Evolutionary conservation across 225 moss, liverwort and hornwort genomes (phyloP), one percentile per base, ranked within the genome.

Genomic region (Polytrichum commune): DNA sequence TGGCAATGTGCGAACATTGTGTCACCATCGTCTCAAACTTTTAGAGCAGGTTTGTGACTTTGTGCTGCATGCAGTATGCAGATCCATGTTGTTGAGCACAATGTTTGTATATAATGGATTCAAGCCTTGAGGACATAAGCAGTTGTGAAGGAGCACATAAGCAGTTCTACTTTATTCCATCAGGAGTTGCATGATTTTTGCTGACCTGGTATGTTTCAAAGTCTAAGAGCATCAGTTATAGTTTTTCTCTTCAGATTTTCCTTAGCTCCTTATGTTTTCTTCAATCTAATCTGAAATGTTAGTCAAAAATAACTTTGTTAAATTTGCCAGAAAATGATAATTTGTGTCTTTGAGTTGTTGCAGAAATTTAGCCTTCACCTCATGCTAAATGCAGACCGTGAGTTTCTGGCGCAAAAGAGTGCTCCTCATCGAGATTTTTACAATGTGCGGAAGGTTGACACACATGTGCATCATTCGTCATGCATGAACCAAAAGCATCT

Each of bases 401-500:
- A 96, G 55, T 93, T 93, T 66, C 84, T 93, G 55, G 95, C 95
- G 32, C 95, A 96, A 79, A 96, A 93, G 62, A 96, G 91, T 86
- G 95, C 93, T 69, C 93, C 91, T 64, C 95, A 96, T 80, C 82
- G 93, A 73, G 93, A 93, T 76, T 87, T 96, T 54, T 96, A 96
- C 69, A 96, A 96, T 69, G 93, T 93, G 62, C 82, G 93, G 71
- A 96, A 96, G 80, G 93, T 96, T 19, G 93, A 96, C 70, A 96
- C 95, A 29, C 95, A 96, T 66, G 93, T 96, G 63, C 93, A 96
- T 76, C 95, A 96, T 72, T 88, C 91, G 6, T 96, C 93, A 27
- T 96, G 93, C 84, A 96, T 96, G 95, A 93, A 93, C 73, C 93
- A 93, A 73, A 96, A 96, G 75, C 95, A 96, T 79, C 81, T 96